Percentiles rank a stretch among this genome's conserved stretches.
These are phyloP conservation scores for Quercus bicolor DNA, from an alignment of 306 rosid genomes.

Conservation along the genomic window DNA sequence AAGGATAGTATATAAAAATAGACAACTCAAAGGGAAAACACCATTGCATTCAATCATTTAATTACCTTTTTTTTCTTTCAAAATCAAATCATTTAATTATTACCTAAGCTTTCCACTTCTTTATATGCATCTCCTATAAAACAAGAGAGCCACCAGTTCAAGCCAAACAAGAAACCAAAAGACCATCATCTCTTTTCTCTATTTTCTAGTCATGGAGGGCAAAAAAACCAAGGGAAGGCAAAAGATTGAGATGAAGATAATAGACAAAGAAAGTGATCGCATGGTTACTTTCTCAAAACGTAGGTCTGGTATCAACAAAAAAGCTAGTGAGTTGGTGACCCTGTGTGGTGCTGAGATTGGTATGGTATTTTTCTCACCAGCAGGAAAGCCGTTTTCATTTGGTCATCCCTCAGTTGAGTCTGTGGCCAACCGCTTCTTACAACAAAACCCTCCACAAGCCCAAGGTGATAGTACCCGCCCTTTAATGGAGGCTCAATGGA, in stretches of 20 bases:
- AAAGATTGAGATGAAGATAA: constrained; percentile 38
- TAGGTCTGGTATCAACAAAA: constrained; percentile 28
- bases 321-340: constrained; percentile 26
- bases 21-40: not conserved
- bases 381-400: constrained; percentile 37
- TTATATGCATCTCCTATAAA: not conserved
- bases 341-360: constrained; percentile 37
- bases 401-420: constrained; percentile 26
- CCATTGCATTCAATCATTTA: not conserved
- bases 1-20: no score
- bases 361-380: constrained; percentile 27
- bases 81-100: not conserved
- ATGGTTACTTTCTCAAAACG: constrained; percentile 34
- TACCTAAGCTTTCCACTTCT: not conserved
- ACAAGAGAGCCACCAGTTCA: no score
- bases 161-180: not conserved
- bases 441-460: not conserved
- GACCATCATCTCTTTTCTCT: not conserved
- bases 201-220: not conserved
- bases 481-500: constrained; percentile 17
- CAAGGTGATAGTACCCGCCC: not conserved
- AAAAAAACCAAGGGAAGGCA: constrained; percentile 36
- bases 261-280: constrained; percentile 29
- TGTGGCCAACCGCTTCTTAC: constrained; percentile 1
- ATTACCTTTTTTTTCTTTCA: not conserved